Percentiles rank a stretch among this genome's conserved stretches.
These are phyloP conservation scores for Entomortierella chlamydospora DNA, from an alignment of 192 early-diverging fungal species.

Conservation along the genomic window DNA sequence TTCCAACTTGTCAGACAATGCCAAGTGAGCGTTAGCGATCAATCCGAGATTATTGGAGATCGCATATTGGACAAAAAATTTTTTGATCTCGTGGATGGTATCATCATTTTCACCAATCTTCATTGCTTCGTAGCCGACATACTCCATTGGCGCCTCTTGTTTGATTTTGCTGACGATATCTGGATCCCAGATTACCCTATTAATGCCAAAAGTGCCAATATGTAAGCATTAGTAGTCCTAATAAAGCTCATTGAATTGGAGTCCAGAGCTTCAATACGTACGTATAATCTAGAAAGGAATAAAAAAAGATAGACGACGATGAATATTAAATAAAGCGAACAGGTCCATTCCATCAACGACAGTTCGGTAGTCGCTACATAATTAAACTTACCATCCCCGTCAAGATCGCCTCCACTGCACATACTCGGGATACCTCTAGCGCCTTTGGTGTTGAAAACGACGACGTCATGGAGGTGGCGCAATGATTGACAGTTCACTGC, in stretches of 20 bases:
- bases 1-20: slow-evolving; percentile 62
- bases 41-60: slow-evolving; percentile 71
- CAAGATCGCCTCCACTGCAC: slow-evolving; percentile 86
- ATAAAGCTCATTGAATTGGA: too few relatives aligned
- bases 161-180: slow-evolving; percentile 55
- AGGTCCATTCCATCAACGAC: too few relatives aligned
- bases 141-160: slow-evolving; percentile 65
- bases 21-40: slow-evolving; percentile 79
- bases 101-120: slow-evolving; percentile 56
- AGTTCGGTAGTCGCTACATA: neutral
- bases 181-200: slow-evolving; percentile 68
- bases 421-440: slow-evolving; percentile 76
- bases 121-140: slow-evolving; percentile 46
- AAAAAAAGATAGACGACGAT: neutral
- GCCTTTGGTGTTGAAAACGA: slow-evolving; percentile 80
- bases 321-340: too few relatives aligned
- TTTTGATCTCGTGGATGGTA: slow-evolving; percentile 59
- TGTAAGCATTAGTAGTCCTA: neutral
- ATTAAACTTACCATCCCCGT: slow-evolving; percentile 70
- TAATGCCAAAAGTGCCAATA: neutral
- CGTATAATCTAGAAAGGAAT: slow-evolving; percentile 58
- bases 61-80: slow-evolving; percentile 77
- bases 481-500: slow-evolving; percentile 66
- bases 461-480: slow-evolving; percentile 68
- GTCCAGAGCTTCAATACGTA: slow-evolving; percentile 33